These are phyloP conservation scores for Podaxis sp. DNA, from an alignment of 768 basidiomycete genomes.

Conservation along the genomic window DNA sequence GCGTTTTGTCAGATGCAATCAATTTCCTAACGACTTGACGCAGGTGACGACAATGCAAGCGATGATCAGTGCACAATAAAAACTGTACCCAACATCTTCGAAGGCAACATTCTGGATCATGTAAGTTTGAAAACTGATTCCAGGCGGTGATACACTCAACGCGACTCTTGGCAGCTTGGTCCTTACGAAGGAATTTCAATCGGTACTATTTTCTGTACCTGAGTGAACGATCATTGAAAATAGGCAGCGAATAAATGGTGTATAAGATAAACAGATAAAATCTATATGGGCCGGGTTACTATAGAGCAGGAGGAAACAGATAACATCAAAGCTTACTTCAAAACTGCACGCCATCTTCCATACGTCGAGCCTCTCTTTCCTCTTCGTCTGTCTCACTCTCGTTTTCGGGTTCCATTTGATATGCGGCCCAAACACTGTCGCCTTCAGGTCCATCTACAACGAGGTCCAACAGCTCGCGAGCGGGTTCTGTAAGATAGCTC, in stretches of 20 bases:
- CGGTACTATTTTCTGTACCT: constrained; percentile 44
- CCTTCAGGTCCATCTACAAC: constrained; percentile 74
- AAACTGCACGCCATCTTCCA: constrained; percentile 28
- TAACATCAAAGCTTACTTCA: not conserved
- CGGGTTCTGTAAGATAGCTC: constrained; percentile 43
- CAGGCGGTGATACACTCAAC: not conserved
- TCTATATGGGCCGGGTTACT: not conserved
- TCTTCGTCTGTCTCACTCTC: constrained; percentile 51
- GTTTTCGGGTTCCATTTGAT: constrained; percentile 46
- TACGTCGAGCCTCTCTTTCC: constrained; percentile 53
- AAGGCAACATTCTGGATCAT: constrained; percentile 53
- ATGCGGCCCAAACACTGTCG: constrained; percentile 65
- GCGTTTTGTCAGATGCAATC: not conserved
- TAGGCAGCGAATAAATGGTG: not conserved
- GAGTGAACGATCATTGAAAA: not conserved
- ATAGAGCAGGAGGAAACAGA: not conserved
- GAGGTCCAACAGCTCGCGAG: constrained; percentile 59
- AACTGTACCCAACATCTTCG: constrained; percentile 54
- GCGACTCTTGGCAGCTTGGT: constrained; percentile 36
- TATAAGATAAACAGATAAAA: not conserved
- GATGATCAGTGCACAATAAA: constrained; percentile 53
- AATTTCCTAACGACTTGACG: not conserved
- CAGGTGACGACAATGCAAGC: constrained; percentile 53
- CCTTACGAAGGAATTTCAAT: constrained; percentile 54
- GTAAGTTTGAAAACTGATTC: constrained; percentile 24